A percentile compares a stretch with the other conserved stretches of the same genome.
These are phyloP conservation scores for Vitis rotundifolia DNA, from an alignment of 164 flowering plant genomes.

Conservation along the genomic window DNA sequence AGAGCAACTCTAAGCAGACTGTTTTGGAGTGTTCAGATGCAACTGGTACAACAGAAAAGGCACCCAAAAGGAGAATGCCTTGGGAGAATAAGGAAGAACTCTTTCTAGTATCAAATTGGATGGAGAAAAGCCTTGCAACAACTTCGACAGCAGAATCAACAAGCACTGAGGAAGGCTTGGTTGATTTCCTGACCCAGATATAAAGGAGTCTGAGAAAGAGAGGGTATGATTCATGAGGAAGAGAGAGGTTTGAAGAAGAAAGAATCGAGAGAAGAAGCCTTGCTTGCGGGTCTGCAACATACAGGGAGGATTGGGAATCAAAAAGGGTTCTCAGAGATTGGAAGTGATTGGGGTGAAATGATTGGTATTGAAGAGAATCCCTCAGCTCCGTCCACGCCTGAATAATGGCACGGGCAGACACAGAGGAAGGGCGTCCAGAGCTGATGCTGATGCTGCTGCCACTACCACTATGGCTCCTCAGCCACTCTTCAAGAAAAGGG, in stretches of 20 bases:
- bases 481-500: constrained; percentile 79
- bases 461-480: constrained; percentile 37
- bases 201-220: constrained; percentile 74
- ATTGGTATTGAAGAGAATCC: constrained; percentile 40
- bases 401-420: constrained; percentile 73
- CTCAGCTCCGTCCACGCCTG: constrained; percentile 91
- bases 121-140: constrained; percentile 29
- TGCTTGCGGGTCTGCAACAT: constrained; percentile 93
- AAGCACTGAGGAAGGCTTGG: constrained; percentile 52
- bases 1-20: constrained; percentile 63
- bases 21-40: constrained; percentile 45
- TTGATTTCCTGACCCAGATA: constrained; percentile 77
- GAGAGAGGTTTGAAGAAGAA: constrained; percentile 39
- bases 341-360: constrained; percentile 44
- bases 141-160: constrained; percentile 51
- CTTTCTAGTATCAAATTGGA: constrained; percentile 16
- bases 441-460: constrained; percentile 13
- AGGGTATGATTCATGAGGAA: constrained; percentile 58
- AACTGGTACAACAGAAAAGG: constrained; percentile 44
- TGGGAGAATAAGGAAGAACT: constrained; percentile 28
- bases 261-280: constrained; percentile 70
- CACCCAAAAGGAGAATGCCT: constrained; percentile 70
- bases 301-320: constrained; percentile 54
- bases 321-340: constrained; percentile 59
- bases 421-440: constrained; percentile 29